Percentiles rank a stretch among this genome's conserved stretches.
phyloP scores from a whole-genome alignment of 805 yeast species.

The Monosporozyma servazzii region DNA sequence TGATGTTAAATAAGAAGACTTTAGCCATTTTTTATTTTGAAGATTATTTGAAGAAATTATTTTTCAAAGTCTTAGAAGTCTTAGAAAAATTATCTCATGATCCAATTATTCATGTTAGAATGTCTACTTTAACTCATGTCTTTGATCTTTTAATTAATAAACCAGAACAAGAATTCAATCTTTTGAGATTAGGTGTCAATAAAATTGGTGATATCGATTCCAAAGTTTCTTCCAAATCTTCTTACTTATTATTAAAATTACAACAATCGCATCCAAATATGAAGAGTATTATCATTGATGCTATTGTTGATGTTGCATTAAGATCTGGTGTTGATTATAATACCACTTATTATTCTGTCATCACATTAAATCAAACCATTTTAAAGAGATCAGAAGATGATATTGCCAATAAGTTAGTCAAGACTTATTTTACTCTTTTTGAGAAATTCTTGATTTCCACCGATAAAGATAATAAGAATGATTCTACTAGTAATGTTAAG shows the following conservation, averaged over 20 bases:
- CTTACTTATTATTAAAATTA: conserved; percentile 66
- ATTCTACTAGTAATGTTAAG: conserved; percentile 24
- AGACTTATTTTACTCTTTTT: conserved; percentile 77
- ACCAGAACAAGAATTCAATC: conserved; percentile 94
- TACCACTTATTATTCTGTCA: conserved; percentile 76
- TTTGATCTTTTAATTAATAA: conserved; percentile 73
- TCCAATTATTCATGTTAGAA: conserved; percentile 79
- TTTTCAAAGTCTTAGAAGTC: conserved; percentile 64
- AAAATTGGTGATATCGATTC: conserved; percentile 90
- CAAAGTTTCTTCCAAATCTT: conserved; percentile 82
- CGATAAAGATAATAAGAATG: conserved; percentile 42
- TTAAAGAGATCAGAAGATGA: conserved; percentile 65
- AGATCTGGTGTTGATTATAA: conserved; percentile 73
- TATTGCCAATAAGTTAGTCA: conserved; percentile 76
- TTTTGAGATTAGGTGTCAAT: conserved; percentile 81
- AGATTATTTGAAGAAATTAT: conserved; percentile 72
- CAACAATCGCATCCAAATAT: conserved; percentile 94
- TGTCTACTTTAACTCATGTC: conserved; percentile 64
- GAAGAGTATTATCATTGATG: conserved; percentile 72
- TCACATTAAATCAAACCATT: conserved; percentile 89
- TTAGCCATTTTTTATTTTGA: conserved; percentile 77
- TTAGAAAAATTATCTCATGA: conserved; percentile 83
- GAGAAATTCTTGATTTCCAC: conserved; percentile 71
- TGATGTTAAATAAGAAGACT: conserved; percentile 40
- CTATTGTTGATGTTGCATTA: conserved; percentile 73